A percentile compares a stretch with the other conserved stretches of the same genome.
Evolutionary conservation across 352 stramenopile genomes (phyloP).

Genomic region (Phytophthora pistaciae): DNA sequence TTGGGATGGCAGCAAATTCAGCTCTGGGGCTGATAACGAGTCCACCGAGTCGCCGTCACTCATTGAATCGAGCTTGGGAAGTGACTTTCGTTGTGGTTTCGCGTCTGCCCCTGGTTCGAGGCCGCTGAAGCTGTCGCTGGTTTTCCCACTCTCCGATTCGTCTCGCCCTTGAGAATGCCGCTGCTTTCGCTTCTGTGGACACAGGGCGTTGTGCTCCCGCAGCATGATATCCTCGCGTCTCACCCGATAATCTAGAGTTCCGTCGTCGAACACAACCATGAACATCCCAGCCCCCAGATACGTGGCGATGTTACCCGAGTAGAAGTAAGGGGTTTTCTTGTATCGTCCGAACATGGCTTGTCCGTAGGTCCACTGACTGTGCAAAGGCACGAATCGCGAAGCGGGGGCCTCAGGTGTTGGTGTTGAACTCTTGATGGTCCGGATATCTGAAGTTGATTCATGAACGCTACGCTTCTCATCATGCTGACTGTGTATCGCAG

Average conservation of each 20-base stretch:
- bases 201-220: conserved; percentile 19
- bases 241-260: conserved; percentile 75
- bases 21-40: conserved; percentile 17
- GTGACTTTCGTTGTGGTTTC: conserved; percentile 10
- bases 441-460: conserved; percentile 3
- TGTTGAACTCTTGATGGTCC: not conserved
- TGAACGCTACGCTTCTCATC: not conserved
- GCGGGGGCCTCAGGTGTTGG: not conserved
- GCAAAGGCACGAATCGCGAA: conserved; percentile 60
- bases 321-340: conserved; percentile 80
- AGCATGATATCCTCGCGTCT: conserved; percentile 75
- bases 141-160: conserved; percentile 3
- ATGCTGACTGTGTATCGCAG: conserved; percentile 5
- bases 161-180: conserved; percentile 3
- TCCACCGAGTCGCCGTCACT: conserved; percentile 8
- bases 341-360: conserved; percentile 75
- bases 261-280: conserved; percentile 86
- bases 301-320: conserved; percentile 81
- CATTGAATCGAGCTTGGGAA: conserved; percentile 2
- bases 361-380: conserved; percentile 67
- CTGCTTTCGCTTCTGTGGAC: conserved; percentile 13
- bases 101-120: not conserved
- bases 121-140: conserved; percentile 14
- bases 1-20: conserved; percentile 20
- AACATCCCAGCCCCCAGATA: conserved; percentile 75